Conservation (phyloP, 768 basidiomycete species). For the Phanerochaete carnosa region DNA sequence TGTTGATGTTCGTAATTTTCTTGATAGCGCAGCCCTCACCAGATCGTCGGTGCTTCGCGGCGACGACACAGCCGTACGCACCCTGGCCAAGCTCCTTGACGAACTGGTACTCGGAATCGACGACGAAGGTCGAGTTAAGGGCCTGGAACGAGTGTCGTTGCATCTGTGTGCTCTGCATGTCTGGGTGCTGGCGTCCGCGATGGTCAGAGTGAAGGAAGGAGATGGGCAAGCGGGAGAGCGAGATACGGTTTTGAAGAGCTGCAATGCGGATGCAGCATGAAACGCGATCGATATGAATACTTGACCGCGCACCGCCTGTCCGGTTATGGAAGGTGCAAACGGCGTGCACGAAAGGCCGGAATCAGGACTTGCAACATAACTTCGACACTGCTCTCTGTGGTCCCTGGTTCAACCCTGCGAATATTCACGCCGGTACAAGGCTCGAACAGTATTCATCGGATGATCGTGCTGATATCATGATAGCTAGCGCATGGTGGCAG, state of each 20-base stretch:
- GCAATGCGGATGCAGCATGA: constrained; percentile 9
- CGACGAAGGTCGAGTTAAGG: constrained; percentile 82
- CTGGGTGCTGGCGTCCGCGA: neutral
- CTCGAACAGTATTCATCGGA: neutral
- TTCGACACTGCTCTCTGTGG: neutral
- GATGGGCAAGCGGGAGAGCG: neutral
- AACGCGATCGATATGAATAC: constrained; percentile 10
- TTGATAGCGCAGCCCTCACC: constrained; percentile 94
- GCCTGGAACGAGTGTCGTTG: constrained; percentile 78
- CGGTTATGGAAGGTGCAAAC: constrained; percentile 5
- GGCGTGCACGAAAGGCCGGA: neutral
- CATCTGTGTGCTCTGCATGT: constrained; percentile 40
- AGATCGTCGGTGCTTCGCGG: constrained; percentile 77
- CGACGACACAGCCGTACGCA: constrained; percentile 90
- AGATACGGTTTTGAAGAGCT: neutral
- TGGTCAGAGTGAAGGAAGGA: neutral
- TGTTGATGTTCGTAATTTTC: constrained; percentile 94
- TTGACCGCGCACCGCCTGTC: constrained; percentile 5
- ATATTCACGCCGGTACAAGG: neutral
- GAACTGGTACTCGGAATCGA: constrained; percentile 87
- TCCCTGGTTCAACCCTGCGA: neutral
- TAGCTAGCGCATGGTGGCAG: neutral
- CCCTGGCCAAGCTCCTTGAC: constrained; percentile 98
- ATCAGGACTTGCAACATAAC: neutral
- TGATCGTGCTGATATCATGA: neutral